These are phyloP conservation scores for Fusarium sp. DNA, from an alignment of 2,329 filamentous ascomycete genomes.

Conservation along the genomic window DNA sequence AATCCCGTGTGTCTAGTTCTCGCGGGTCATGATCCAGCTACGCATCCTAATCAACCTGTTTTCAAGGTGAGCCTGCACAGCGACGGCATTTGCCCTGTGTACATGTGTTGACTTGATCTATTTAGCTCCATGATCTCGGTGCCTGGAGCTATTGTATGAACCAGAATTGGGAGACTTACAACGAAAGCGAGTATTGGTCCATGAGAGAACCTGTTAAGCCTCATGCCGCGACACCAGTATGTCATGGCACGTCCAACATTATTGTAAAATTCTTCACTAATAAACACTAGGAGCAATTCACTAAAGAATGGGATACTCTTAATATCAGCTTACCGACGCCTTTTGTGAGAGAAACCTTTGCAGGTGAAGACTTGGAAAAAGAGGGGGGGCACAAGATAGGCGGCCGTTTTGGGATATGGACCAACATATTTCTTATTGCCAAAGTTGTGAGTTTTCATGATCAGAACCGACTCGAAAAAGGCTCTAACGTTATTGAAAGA, in stretches of 20 bases:
- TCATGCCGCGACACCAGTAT: slow-evolving; percentile 39
- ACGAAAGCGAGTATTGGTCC: slow-evolving; percentile 24
- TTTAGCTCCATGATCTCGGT: slow-evolving; percentile 44
- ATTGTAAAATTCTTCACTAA: slow-evolving; percentile 4
- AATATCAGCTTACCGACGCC: neutral
- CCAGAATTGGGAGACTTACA: slow-evolving; percentile 11
- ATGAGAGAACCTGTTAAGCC: slow-evolving; percentile 31
- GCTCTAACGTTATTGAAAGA: slow-evolving; percentile 32
- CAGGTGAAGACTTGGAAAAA: slow-evolving; percentile 1
- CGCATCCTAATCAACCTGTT: slow-evolving; percentile 33
- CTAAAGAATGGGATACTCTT: slow-evolving; percentile 30
- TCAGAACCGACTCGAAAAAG: neutral
- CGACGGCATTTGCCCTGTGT: too few species aligned
- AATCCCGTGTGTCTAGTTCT: slow-evolving; percentile 34
- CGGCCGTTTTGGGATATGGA: slow-evolving; percentile 44
- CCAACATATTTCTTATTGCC: slow-evolving; percentile 43
- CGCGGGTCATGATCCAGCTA: neutral
- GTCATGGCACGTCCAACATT: neutral
- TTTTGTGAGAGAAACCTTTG: neutral
- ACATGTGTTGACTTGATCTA: neutral
- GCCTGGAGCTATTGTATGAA: slow-evolving; percentile 37
- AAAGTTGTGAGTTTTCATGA: slow-evolving; percentile 35
- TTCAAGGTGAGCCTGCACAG: slow-evolving; percentile 37
- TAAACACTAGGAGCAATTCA: slow-evolving; percentile 37
- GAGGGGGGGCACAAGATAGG: slow-evolving; percentile 17